These are phyloP conservation scores for Vicia sativa DNA, from an alignment of 306 rosid species.

Conservation along the genomic window DNA sequence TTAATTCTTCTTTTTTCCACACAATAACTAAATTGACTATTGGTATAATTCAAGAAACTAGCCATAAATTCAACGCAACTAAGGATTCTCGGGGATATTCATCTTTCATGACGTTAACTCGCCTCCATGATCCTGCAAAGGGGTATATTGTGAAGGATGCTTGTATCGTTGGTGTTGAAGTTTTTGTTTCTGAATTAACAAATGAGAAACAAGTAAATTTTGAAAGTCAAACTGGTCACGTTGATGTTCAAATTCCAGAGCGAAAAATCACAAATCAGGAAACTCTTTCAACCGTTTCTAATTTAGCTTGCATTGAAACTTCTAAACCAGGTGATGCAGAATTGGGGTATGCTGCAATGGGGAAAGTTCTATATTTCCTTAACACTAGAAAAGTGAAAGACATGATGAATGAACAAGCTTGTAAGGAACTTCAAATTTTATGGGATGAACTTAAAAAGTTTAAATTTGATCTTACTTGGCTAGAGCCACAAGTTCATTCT, in stretches of 20 bases:
- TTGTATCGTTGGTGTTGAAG: not conserved
- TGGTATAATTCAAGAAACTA: not conserved
- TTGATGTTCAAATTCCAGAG: not conserved
- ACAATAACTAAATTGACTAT: not conserved
- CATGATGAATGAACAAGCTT: too few relatives aligned
- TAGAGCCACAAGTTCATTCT: slow-evolving; percentile 42
- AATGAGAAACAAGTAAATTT: not conserved
- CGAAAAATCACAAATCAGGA: not conserved
- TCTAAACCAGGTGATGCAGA: too few relatives aligned
- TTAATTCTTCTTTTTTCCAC: not conserved
- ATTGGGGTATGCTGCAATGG: too few relatives aligned
- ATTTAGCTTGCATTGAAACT: too few relatives aligned
- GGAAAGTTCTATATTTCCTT: not conserved
- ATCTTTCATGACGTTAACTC: not conserved
- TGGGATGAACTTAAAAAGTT: too few relatives aligned
- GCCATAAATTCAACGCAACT: not conserved
- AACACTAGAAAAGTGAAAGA: too few relatives aligned
- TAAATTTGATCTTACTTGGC: slow-evolving; percentile 36
- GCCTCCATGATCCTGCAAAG: not conserved
- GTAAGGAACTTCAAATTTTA: too few relatives aligned
- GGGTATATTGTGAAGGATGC: slow-evolving; percentile 4
- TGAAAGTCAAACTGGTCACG: not conserved
- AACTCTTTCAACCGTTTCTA: too few relatives aligned
- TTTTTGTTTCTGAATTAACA: not conserved
- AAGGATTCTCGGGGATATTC: accelerated